Percentiles rank a stretch among this genome's conserved stretches.
Evolutionary conservation across 1,139 yeast genomes (phyloP).

Genomic region (Saccharomyces uvarum): DNA sequence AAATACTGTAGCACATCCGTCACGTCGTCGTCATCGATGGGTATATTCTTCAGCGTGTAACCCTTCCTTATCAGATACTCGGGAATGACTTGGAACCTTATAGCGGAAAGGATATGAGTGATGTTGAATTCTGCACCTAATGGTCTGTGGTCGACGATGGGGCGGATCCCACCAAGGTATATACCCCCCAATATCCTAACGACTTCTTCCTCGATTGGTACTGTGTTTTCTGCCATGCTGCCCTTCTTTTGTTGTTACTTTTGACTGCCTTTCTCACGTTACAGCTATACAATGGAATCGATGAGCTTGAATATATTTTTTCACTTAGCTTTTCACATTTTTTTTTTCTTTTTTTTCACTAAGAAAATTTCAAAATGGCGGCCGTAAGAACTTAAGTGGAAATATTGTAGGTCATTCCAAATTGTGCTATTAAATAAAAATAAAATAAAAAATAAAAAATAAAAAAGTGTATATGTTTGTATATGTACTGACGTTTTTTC

Average conservation of each 20-base stretch:
- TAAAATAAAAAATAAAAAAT: not conserved
- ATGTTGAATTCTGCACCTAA: slow-evolving; percentile 43
- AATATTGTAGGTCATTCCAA: not conserved
- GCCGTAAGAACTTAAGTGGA: not conserved
- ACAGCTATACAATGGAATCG: not conserved
- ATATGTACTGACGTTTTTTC: not conserved
- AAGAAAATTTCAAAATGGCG: not conserved
- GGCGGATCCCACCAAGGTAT: slow-evolving; percentile 53
- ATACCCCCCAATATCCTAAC: slow-evolving; percentile 57
- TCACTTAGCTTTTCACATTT: not conserved
- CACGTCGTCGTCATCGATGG: slow-evolving; percentile 56
- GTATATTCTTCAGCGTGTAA: slow-evolving; percentile 55
- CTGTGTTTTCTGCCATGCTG: slow-evolving; percentile 22
- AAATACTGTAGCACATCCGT: slow-evolving; percentile 60
- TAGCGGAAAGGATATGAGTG: slow-evolving; percentile 60
- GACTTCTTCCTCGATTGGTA: slow-evolving; percentile 15
- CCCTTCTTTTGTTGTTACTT: not conserved
- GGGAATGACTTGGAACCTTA: slow-evolving; percentile 56
- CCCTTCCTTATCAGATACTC: slow-evolving; percentile 37
- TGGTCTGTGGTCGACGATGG: slow-evolving; percentile 41
- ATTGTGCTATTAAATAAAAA: not conserved
- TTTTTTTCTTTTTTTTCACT: not conserved
- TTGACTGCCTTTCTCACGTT: slow-evolving; percentile 5
- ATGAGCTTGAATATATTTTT: not conserved
- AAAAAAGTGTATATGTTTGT: not conserved